Evolutionary conservation across 352 stramenopile species (phyloP).

Genomic region (Phytophthora chlamydospora): DNA sequence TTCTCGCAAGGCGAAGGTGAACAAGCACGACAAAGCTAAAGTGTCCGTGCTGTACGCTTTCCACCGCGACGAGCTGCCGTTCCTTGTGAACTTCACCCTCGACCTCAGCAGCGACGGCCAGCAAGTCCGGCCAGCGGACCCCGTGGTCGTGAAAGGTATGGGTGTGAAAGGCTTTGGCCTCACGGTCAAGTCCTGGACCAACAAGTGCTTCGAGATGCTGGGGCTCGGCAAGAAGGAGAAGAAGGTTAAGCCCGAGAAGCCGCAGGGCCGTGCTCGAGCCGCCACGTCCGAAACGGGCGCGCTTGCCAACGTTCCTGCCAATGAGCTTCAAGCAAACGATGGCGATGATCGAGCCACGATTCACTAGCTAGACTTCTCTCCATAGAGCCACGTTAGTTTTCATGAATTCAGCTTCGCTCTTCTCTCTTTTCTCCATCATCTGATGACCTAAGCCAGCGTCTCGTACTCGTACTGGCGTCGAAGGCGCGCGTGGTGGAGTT

Average conservation of each 20-base stretch:
- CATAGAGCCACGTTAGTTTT: not conserved
- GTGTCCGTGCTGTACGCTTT: constrained; percentile 58
- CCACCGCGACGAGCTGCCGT: constrained; percentile 71
- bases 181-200: constrained; percentile 28
- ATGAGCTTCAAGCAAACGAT: constrained; percentile 5
- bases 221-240: constrained; percentile 35
- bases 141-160: constrained; percentile 62
- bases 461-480: constrained; percentile 72
- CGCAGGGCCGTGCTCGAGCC: constrained; percentile 10
- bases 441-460: constrained; percentile 33
- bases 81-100: constrained; percentile 52
- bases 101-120: constrained; percentile 40
- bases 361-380: constrained; percentile 11
- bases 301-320: not conserved
- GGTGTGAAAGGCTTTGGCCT: constrained; percentile 48
- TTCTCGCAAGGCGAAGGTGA: constrained; percentile 21
- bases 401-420: constrained; percentile 16
- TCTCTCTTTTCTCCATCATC: not conserved
- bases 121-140: constrained; percentile 26
- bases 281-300: constrained; percentile 10
- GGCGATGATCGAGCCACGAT: constrained; percentile 25
- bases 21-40: constrained; percentile 24
- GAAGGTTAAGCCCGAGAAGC: constrained; percentile 21
- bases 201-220: constrained; percentile 33
- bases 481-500: constrained; percentile 54